A percentile compares a stretch with the other conserved stretches of the same genome.
Conservation (phyloP, 306 rosid genomes). For the Lagenaria siceraria region DNA sequence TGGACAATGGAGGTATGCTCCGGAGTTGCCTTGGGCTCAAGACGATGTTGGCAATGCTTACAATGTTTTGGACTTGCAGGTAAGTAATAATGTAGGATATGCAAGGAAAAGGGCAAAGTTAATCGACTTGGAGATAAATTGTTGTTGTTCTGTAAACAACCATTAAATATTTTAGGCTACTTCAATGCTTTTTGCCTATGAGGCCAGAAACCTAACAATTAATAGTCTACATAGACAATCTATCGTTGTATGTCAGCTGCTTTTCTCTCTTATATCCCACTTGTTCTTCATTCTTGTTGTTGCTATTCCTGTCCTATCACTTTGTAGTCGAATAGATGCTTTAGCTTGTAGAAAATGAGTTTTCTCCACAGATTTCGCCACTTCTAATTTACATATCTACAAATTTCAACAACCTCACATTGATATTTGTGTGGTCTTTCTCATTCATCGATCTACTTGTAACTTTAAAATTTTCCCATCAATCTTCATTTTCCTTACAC, state of each 20-base stretch:
- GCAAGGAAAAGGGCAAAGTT: neutral
- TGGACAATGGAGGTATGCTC: slow-evolving; percentile 74
- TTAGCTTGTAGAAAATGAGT: neutral
- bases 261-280: neutral
- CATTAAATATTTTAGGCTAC: neutral
- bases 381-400: neutral
- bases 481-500: neutral
- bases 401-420: neutral
- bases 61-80: slow-evolving; percentile 84
- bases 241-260: neutral
- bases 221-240: neutral
- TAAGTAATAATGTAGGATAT: slow-evolving; percentile 6
- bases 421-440: neutral
- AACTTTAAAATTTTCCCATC: neutral
- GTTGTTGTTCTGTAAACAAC: neutral
- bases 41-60: slow-evolving; percentile 70
- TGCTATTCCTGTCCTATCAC: neutral
- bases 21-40: slow-evolving; percentile 61
- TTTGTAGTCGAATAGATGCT: neutral
- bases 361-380: neutral
- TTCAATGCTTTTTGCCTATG: neutral
- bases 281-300: neutral
- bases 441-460: neutral
- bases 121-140: neutral
- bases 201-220: neutral